Base-by-base conservation (phyloP, 768 basidiomycete species). In the Mycena haematopus region DNA sequence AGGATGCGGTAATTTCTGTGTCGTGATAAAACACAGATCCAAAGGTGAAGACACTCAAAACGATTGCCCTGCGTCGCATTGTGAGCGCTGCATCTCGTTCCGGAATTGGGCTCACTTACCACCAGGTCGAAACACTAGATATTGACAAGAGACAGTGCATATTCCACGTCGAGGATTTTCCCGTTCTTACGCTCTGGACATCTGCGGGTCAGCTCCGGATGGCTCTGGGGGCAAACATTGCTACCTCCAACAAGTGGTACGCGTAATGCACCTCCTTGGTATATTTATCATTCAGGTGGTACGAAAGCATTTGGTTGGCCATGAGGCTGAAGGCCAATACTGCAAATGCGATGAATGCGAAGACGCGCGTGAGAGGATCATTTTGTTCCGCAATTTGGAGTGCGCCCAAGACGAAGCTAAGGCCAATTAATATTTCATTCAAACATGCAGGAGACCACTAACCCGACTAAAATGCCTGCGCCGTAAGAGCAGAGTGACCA, bases 121-220 rank as follows among this genome's bases (percentile, higher is more conserved):
- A 63, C 57, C 56, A 53, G 38, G 62, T 54, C n/a, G 62, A 47
- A 46, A 50, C 36, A 25, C 21, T 31, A 29, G 62, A 63, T 19
- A 63, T 54, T 33, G 62, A 63, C 2, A 63, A 36, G 6, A 58
- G 21, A 29, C 25, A 25, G 15, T 40, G 17, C 19, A 63, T 51
- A 56, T 52, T 56, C 61, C 61, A 62, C 14, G 17, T 54, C 14
- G 56, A 54, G 15, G 47, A 14, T 29, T 15, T 14, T 31, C 40
- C 57, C 8, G 2, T 25, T 1, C 50, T 17, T 13, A 52, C 42
- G 4, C 19, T 36, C 62, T 63, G 52, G 8, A 52, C 1, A 24
- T 22, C 45, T 29, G 4, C 27, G 4, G 49, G 7, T 15, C 38
- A 24, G 24, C 21, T 24, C 25, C 4, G 25, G 8, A 53, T 25